A percentile compares a stretch with the other conserved stretches of the same genome.
Evolutionary conservation across 192 early-diverging fungal species (phyloP).

Genomic region (Gonapodya prolifera): DNA sequence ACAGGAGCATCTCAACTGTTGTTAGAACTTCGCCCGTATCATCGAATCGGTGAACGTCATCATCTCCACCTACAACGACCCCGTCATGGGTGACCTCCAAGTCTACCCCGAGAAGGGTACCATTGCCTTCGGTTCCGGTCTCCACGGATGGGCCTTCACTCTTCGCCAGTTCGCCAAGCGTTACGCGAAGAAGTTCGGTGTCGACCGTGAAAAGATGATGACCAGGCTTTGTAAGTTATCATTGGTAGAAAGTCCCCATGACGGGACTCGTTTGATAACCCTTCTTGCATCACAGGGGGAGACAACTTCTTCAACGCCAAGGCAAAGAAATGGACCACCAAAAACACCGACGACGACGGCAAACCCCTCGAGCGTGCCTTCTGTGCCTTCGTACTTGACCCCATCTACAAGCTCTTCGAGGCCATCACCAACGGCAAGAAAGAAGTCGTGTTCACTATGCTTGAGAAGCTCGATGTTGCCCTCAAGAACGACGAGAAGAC

Average conservation of each 20-base stretch:
- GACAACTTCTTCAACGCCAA: conserved; percentile 98
- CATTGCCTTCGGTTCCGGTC: conserved; percentile 95
- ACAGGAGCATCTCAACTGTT: neutral
- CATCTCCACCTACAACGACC: conserved; percentile 87
- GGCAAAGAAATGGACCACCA: conserved; percentile 94
- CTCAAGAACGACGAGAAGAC: conserved; percentile 81
- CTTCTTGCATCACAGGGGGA: too few species aligned
- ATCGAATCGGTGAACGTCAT: conserved; percentile 97
- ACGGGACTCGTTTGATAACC: too few species aligned
- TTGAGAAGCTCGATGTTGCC: conserved; percentile 74
- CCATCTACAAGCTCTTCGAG: conserved; percentile 94
- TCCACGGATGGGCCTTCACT: conserved; percentile 99
- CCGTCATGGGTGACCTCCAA: conserved; percentile 75
- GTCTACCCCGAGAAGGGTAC: conserved; percentile 92
- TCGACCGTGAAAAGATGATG: conserved; percentile 94
- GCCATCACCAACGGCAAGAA: conserved; percentile 94
- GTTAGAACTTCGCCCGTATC: conserved; percentile 77
- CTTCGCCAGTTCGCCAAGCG: conserved; percentile 92
- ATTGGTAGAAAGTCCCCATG: too few species aligned
- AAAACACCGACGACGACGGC: conserved; percentile 58
- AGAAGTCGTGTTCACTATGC: conserved; percentile 60
- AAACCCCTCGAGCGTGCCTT: conserved; percentile 87
- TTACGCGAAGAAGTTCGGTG: conserved; percentile 97
- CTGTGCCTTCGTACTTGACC: conserved; percentile 93
- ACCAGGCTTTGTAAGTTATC: conserved; percentile 75